phyloP scores from a whole-genome alignment of 129 eudicot species.

The Artemisia argyi region DNA sequence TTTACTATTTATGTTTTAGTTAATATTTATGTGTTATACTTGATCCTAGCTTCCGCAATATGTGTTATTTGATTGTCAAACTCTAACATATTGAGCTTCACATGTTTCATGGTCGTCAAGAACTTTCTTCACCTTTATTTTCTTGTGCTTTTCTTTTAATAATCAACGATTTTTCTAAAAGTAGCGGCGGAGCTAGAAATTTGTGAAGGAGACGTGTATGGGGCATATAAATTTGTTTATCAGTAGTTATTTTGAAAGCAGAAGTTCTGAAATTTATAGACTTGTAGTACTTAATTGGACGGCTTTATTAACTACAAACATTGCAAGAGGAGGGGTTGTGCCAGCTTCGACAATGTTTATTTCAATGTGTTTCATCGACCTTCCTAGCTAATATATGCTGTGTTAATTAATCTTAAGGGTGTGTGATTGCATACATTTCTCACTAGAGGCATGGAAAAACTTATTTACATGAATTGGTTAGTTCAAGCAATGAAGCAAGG shows the following conservation, averaged over 20 bases:
- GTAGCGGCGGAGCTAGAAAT: too few species aligned
- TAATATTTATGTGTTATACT: too few species aligned
- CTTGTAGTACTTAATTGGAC: too few species aligned
- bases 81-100: slow-evolving; percentile 20
- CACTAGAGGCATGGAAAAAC: background rate
- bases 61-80: too few species aligned
- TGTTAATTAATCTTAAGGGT: background rate
- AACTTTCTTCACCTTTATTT: slow-evolving; percentile 12
- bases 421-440: too few species aligned
- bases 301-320: background rate
- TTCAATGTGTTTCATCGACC: too few species aligned
- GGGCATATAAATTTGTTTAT: too few species aligned
- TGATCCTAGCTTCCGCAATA: too few species aligned
- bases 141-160: background rate
- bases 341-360: background rate
- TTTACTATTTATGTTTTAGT: too few species aligned
- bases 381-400: background rate
- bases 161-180: too few species aligned
- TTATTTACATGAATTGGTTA: background rate
- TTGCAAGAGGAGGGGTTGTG: background rate
- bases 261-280: background rate
- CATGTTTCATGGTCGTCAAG: slow-evolving; percentile 24
- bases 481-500: background rate
- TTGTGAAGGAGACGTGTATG: background rate
- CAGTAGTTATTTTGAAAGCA: too few species aligned